Percentiles rank a stretch among this genome's conserved stretches.
Conservation (phyloP, 176 grass and related monocot species). For the Lolium perenne region DNA sequence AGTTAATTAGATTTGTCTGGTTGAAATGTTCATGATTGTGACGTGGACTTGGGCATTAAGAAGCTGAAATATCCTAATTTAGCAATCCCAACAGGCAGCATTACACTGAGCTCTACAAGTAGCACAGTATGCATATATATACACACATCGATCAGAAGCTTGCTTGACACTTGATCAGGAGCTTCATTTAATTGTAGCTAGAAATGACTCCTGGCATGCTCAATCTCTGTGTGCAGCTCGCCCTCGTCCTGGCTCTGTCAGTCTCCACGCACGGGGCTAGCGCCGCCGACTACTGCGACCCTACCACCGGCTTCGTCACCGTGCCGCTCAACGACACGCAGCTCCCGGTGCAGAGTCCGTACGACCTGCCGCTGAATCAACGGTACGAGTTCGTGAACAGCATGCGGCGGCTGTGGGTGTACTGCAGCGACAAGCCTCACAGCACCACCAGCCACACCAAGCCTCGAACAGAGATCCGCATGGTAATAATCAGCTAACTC, state of each 20-base stretch:
- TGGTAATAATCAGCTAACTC: neutral
- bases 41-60: neutral
- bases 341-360: slow-evolving; percentile 43
- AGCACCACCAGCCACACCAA: neutral
- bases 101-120: neutral
- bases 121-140: neutral
- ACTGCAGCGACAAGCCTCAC: slow-evolving; percentile 49
- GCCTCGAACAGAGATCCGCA: slow-evolving; percentile 50
- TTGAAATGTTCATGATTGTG: neutral
- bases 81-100: neutral
- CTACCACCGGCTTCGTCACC: slow-evolving; percentile 42
- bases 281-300: neutral
- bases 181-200: neutral
- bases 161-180: neutral
- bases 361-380: slow-evolving; percentile 22
- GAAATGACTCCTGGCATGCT: neutral
- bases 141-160: slow-evolving; percentile 12
- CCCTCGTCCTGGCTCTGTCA: slow-evolving; percentile 2
- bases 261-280: neutral
- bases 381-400: slow-evolving; percentile 33
- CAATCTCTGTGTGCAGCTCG: too few species aligned
- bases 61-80: neutral
- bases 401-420: slow-evolving; percentile 44
- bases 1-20: too few species aligned
- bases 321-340: slow-evolving; percentile 29